Conservation (phyloP, 441 rosid genomes). For the Capsella rubella region DNA sequence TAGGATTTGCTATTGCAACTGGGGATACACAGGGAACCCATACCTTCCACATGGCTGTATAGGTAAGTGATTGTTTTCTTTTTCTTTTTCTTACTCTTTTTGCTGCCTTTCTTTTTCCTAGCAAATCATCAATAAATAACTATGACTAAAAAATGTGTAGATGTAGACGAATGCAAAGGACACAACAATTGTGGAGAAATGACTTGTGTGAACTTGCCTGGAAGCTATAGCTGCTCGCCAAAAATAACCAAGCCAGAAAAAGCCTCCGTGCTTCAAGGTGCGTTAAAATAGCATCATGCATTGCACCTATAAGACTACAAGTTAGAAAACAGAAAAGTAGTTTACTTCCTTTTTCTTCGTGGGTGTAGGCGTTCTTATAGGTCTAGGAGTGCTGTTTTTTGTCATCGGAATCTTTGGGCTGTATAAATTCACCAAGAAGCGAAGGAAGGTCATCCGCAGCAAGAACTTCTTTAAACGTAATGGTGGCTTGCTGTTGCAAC, state of each 20-base stretch:
- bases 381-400: conserved; percentile 24
- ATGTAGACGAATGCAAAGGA: conserved; percentile 34
- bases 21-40: conserved; percentile 52
- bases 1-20: conserved; percentile 39
- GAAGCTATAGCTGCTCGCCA: conserved; percentile 1
- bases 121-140: not conserved
- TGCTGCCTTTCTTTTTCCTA: not conserved
- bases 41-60: conserved; percentile 49
- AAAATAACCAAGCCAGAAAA: conserved; percentile 25
- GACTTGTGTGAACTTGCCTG: conserved; percentile 2
- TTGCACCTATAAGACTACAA: not conserved
- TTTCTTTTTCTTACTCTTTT: not conserved
- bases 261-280: conserved; percentile 22
- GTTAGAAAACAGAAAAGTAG: not conserved
- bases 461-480: conserved; percentile 46
- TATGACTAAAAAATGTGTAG: conserved; percentile 8
- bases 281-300: conserved; percentile 6
- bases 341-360: not conserved
- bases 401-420: conserved; percentile 18
- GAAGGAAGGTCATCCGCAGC: conserved; percentile 4
- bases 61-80: conserved; percentile 39
- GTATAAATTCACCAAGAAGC: conserved; percentile 7
- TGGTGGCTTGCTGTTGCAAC: conserved; percentile 50
- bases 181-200: conserved; percentile 2
- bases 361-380: conserved; percentile 37